Evolutionary conservation across 2,329 filamentous ascomycete species (phyloP).

Genomic region (Aspergillus sp.): DNA sequence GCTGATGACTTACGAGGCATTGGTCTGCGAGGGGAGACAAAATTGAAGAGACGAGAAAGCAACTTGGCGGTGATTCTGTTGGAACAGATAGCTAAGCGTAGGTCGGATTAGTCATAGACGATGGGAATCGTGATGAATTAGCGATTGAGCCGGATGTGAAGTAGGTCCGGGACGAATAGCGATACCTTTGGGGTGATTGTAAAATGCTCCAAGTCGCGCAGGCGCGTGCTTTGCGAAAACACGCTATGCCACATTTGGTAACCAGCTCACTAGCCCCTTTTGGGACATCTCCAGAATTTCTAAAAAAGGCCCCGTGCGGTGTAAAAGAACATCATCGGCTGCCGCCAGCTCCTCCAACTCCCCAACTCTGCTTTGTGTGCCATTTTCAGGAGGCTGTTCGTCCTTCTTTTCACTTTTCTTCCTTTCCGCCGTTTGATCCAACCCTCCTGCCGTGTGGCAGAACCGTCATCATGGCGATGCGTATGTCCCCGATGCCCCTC

Average conservation of each 20-base stretch:
- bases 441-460: slow-evolving; percentile 31
- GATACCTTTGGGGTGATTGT: slow-evolving; percentile 10
- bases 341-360: slow-evolving; percentile 13
- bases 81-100: neutral
- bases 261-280: slow-evolving; percentile 40
- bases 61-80: slow-evolving; percentile 23
- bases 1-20: slow-evolving; percentile 43
- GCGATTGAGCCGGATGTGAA: neutral
- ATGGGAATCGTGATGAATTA: neutral
- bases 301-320: slow-evolving; percentile 22
- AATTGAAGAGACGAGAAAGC: slow-evolving; percentile 27
- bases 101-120: neutral
- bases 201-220: slow-evolving; percentile 25
- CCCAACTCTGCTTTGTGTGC: slow-evolving; percentile 20
- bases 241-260: slow-evolving; percentile 37
- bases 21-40: slow-evolving; percentile 20
- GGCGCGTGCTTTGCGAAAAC: slow-evolving; percentile 23
- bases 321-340: slow-evolving; percentile 14
- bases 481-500: slow-evolving; percentile 43
- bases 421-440: slow-evolving; percentile 9
- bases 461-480: slow-evolving; percentile 48
- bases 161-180: slow-evolving; percentile 1
- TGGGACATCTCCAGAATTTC: slow-evolving; percentile 36
- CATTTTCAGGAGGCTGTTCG: slow-evolving; percentile 9
- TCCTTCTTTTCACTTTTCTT: slow-evolving; percentile 11